Conservation (phyloP, 805 yeast genomes). For the Yamadazyma phyllophila region DNA sequence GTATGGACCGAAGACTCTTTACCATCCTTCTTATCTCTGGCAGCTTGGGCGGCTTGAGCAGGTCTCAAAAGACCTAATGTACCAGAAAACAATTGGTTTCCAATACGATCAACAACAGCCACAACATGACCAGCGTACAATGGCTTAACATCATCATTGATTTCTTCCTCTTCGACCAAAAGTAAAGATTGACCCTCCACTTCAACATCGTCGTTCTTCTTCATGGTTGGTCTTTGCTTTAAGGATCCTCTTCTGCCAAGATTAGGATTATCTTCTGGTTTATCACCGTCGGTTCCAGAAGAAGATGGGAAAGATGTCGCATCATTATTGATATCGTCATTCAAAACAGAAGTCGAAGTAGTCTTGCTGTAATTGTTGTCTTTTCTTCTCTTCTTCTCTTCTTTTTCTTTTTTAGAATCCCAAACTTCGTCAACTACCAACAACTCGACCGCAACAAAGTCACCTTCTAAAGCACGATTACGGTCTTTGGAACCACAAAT, state of each 20-base stretch:
- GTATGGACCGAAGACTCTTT: conserved; percentile 45
- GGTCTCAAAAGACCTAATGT: conserved; percentile 93
- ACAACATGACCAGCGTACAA: conserved; percentile 97
- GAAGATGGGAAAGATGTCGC: conserved; percentile 58
- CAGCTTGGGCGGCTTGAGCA: conserved; percentile 88
- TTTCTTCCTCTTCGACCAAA: conserved; percentile 92
- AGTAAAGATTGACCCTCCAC: conserved; percentile 95
- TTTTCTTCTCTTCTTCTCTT: conserved; percentile 92
- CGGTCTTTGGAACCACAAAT: conserved; percentile 98
- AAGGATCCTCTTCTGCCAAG: conserved; percentile 78
- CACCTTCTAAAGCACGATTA: conserved; percentile 96
- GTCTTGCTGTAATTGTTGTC: conserved; percentile 47
- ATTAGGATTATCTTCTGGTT: conserved; percentile 31
- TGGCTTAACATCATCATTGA: conserved; percentile 89
- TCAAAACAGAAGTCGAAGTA: conserved; percentile 37
- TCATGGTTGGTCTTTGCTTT: conserved; percentile 93
- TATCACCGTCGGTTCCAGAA: conserved; percentile 22
- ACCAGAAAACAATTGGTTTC: conserved; percentile 94
- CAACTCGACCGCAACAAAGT: conserved; percentile 91
- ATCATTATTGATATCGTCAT: conserved; percentile 76
- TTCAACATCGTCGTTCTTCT: conserved; percentile 97
- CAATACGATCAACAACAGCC: conserved; percentile 95
- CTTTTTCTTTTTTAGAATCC: conserved; percentile 94
- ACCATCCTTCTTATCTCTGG: conserved; percentile 51
- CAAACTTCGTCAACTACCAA: conserved; percentile 96